Percentiles rank a stretch among this genome's conserved stretches.
Evolutionary conservation across 495 filamentous ascomycete species (phyloP).

Genomic region (Jackrogersella minutella): DNA sequence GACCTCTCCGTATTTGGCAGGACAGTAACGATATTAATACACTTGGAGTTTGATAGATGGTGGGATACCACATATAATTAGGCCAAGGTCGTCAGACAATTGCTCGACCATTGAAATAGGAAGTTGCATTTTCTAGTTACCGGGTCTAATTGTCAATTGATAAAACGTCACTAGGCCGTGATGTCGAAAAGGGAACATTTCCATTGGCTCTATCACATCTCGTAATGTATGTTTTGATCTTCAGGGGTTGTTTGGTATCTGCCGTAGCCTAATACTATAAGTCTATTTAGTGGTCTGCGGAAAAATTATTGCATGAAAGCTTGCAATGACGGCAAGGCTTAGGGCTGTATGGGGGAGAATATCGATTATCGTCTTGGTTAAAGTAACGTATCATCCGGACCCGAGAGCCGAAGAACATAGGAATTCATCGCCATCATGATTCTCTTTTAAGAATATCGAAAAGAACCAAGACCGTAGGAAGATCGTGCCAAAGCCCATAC

Average conservation of each 20-base stretch:
- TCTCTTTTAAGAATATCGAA: too few species aligned
- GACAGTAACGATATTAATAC: not conserved
- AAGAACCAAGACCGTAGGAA: too few species aligned
- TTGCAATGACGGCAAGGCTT: conserved; percentile 19
- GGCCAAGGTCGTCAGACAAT: not conserved
- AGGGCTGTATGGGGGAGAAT: not conserved
- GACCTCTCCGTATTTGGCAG: conserved; percentile 9
- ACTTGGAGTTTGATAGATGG: not conserved
- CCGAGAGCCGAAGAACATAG: not conserved
- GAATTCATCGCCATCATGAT: too few species aligned
- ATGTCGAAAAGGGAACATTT: not conserved
- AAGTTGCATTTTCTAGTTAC: not conserved
- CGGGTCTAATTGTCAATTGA: conserved; percentile 3
- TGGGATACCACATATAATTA: too few species aligned
- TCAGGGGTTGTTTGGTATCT: conserved; percentile 19
- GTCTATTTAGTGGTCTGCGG: conserved; percentile 13
- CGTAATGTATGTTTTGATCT: not conserved
- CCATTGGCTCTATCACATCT: not conserved
- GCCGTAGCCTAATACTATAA: conserved; percentile 15
- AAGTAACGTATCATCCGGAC: conserved; percentile 14
- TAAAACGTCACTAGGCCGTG: not conserved
- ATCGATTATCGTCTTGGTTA: not conserved
- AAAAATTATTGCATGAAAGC: not conserved
- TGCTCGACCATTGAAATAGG: not conserved
- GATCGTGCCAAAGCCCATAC: too few species aligned